A percentile compares a stretch with the other conserved stretches of the same genome.
Evolutionary conservation across 2,329 filamentous ascomycete species (phyloP).

Genomic region (Xylariaceae sp.): DNA sequence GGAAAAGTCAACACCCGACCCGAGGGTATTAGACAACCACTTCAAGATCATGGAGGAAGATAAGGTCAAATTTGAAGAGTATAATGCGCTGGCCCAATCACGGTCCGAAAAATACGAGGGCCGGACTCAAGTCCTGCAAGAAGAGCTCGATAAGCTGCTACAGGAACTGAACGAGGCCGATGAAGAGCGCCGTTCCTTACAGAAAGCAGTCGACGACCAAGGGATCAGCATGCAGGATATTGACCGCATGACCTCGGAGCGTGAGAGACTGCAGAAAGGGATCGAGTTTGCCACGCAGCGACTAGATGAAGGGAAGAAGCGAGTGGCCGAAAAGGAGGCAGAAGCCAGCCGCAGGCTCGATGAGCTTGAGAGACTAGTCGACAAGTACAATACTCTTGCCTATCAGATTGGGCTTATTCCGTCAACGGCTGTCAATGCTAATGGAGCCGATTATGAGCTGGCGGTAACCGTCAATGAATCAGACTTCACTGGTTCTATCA

Average conservation of each 20-base stretch:
- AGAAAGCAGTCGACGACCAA: slow-evolving; percentile 84
- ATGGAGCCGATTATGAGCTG: slow-evolving; percentile 81
- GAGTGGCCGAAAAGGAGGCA: slow-evolving; percentile 79
- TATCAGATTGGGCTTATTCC: slow-evolving; percentile 94
- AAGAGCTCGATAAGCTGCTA: slow-evolving; percentile 76
- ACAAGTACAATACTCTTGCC: slow-evolving; percentile 88
- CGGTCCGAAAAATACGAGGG: slow-evolving; percentile 86
- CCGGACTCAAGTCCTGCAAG: slow-evolving; percentile 75
- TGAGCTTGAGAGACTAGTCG: slow-evolving; percentile 84
- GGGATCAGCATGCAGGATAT: slow-evolving; percentile 98
- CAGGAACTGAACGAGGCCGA: slow-evolving; percentile 75
- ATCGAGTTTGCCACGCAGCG: slow-evolving; percentile 72
- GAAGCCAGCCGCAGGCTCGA: slow-evolving; percentile 84
- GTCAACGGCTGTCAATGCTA: slow-evolving; percentile 76
- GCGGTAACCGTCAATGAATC: slow-evolving; percentile 75
- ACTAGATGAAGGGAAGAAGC: slow-evolving; percentile 80
- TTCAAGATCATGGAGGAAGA: slow-evolving; percentile 95
- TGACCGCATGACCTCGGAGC: slow-evolving; percentile 95
- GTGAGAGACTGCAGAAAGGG: slow-evolving; percentile 85
- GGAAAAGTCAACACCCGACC: slow-evolving; percentile 79
- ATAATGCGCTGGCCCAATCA: slow-evolving; percentile 78
- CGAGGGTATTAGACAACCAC: slow-evolving; percentile 78
- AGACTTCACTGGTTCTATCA: slow-evolving; percentile 67
- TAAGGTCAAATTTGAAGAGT: slow-evolving; percentile 90
- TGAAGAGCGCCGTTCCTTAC: slow-evolving; percentile 72